A percentile compares a stretch with the other conserved stretches of the same genome.
These are phyloP conservation scores for Leccinum fibrillosum DNA, from an alignment of 768 basidiomycete genomes.

Conservation along the genomic window DNA sequence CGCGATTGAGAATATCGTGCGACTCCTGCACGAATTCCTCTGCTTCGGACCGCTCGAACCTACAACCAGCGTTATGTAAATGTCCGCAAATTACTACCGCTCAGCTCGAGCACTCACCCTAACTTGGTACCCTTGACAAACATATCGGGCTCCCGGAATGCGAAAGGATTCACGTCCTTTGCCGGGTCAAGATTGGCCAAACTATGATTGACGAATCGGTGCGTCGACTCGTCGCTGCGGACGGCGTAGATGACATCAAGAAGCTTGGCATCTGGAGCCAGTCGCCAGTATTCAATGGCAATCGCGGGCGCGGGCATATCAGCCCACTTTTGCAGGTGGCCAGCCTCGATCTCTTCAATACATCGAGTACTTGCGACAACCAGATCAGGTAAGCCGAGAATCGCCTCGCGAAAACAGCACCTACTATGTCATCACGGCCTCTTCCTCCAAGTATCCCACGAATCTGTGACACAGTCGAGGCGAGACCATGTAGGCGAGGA, in stretches of 20 bases:
- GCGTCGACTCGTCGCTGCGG: slow-evolving; percentile 89
- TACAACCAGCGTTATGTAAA: slow-evolving; percentile 26
- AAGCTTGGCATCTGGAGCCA: slow-evolving; percentile 67
- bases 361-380: slow-evolving; percentile 59
- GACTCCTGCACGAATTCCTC: slow-evolving; percentile 63
- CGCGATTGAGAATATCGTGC: slow-evolving; percentile 47
- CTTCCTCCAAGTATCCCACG: slow-evolving; percentile 91
- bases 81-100: slow-evolving; percentile 11
- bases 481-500: slow-evolving; percentile 75
- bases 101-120: slow-evolving; percentile 48
- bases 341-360: slow-evolving; percentile 79
- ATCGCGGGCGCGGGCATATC: slow-evolving; percentile 78
- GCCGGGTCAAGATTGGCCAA: slow-evolving; percentile 78
- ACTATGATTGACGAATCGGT: slow-evolving; percentile 95
- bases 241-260: slow-evolving; percentile 90
- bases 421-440: slow-evolving; percentile 90
- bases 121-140: slow-evolving; percentile 71
- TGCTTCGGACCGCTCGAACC: slow-evolving; percentile 67
- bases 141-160: slow-evolving; percentile 87
- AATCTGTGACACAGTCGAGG: slow-evolving; percentile 83
- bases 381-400: slow-evolving; percentile 16
- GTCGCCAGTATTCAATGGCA: slow-evolving; percentile 94
- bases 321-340: slow-evolving; percentile 78
- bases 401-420: slow-evolving; percentile 29
- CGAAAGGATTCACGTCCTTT: slow-evolving; percentile 87